Conservation (phyloP, 2,329 filamentous ascomycete species). For the Cladosporium sp. region DNA sequence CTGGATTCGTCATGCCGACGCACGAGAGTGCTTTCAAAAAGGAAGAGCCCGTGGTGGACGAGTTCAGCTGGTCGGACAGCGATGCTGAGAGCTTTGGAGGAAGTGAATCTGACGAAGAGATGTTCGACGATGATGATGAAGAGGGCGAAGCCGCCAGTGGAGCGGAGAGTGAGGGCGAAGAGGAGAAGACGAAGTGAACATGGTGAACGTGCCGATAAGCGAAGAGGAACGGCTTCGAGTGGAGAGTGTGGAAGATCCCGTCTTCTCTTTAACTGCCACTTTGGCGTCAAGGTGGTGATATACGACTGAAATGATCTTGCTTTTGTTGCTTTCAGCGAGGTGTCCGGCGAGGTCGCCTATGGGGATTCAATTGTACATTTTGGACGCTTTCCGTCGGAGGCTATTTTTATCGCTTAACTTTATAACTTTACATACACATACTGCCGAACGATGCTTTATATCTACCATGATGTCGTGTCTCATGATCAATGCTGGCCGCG, state of each 20-base stretch:
- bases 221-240: neutral
- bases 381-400: neutral
- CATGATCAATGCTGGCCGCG: neutral
- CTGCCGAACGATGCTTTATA: neutral
- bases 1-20: constrained; percentile 77
- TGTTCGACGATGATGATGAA: constrained; percentile 52
- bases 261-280: neutral
- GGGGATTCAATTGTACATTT: constrained; percentile 1
- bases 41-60: constrained; percentile 52
- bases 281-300: constrained; percentile 15
- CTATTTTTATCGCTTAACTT: neutral
- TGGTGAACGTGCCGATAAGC: neutral
- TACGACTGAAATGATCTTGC: constrained; percentile 11
- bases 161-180: constrained; percentile 55
- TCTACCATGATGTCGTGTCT: neutral
- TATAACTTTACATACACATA: neutral
- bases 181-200: constrained; percentile 49
- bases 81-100: constrained; percentile 67
- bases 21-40: constrained; percentile 58
- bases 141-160: constrained; percentile 49
- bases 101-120: constrained; percentile 56
- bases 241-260: neutral
- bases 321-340: constrained; percentile 23
- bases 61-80: constrained; percentile 65
- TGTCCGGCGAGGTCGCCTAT: constrained; percentile 16